Evolutionary conservation across 83 land plant genomes (phyloP), one percentile per base, ranked within the genome.

Genomic region (Picea mariana): DNA sequence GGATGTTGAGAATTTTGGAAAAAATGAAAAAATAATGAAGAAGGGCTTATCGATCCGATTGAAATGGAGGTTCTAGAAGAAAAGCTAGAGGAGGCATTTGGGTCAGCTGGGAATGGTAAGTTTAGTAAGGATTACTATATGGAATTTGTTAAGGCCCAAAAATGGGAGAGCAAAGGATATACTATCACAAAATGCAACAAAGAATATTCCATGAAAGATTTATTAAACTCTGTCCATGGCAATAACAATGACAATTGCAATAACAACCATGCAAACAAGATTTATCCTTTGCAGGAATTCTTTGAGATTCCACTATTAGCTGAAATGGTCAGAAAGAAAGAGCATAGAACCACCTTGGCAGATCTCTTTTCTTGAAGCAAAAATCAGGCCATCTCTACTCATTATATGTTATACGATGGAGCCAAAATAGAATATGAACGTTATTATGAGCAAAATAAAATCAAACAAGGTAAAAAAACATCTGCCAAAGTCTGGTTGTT

Each of bases 291-390:
- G 58, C 77, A 73, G 77, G 77, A 73, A 42, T 73, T 44, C 55
- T 73, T 73, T 44, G 77, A 73, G 77, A 58, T 73, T 73, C 77
- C 59, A 73, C 26, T 73, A 58, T 73, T 73, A 23, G 77, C 55
- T 31, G 76, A 49, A 72, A 72, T 55, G 15, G 4, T 44, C 13
- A 44, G 55, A 40, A 73, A 73, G 77, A 73, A 73, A 52, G 77
- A 73, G 24, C 77, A 47, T 16, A 73, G 77, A 73, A 73, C 77
- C 27, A 73, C 58, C 77, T 73, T 73, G 27, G 58, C 58, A 73
- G 58, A 73, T 73, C 77, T 73, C 24, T 73, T 73, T 21, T 73
- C 77, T 3, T 0, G 77, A 73, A 73, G 77, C 77, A 73, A 73
- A n/a, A 73, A 73, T 44, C 21, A 47, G 20, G 47, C 77, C 5